These are phyloP conservation scores for Oxalis stricta DNA, from an alignment of 441 rosid genomes.

Conservation along the genomic window DNA sequence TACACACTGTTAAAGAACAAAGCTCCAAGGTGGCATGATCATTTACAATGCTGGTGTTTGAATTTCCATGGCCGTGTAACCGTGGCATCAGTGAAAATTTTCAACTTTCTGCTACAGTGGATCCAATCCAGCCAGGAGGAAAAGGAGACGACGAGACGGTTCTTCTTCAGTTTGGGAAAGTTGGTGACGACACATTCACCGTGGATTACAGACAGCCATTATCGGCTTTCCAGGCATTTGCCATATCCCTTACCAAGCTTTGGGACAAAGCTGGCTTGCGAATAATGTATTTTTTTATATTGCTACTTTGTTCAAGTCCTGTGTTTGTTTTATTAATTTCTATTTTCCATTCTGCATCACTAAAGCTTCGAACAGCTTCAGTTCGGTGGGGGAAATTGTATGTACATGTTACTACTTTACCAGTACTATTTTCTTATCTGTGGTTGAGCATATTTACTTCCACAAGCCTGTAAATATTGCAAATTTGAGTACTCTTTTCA, in stretches of 20 bases:
- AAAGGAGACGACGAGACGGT: slow-evolving; percentile 80
- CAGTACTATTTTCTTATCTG: slow-evolving; percentile 6
- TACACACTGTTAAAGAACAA: slow-evolving; percentile 54
- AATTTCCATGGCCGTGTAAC: slow-evolving; percentile 92
- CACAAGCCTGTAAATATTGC: neutral
- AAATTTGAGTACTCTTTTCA: too few relatives aligned
- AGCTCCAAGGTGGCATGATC: slow-evolving; percentile 93
- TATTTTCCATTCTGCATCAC: slow-evolving; percentile 1
- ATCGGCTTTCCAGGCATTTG: slow-evolving; percentile 87
- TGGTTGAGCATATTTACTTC: neutral
- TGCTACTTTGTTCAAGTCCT: slow-evolving; percentile 5
- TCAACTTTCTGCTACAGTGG: slow-evolving; percentile 60
- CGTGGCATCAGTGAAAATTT: slow-evolving; percentile 89
- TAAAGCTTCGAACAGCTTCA: slow-evolving; percentile 8
- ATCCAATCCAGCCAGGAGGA: slow-evolving; percentile 69
- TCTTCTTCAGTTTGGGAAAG: slow-evolving; percentile 81
- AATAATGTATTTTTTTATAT: slow-evolving; percentile 27
- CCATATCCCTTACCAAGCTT: slow-evolving; percentile 90
- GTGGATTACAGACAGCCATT: slow-evolving; percentile 88
- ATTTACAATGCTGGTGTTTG: slow-evolving; percentile 87
- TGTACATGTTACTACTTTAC: slow-evolving; percentile 25
- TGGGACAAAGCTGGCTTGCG: slow-evolving; percentile 87
- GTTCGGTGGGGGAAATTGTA: slow-evolving; percentile 9
- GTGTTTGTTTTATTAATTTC: slow-evolving; percentile 8
- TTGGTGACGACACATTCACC: slow-evolving; percentile 71